Conservation (phyloP, 495 filamentous ascomycete genomes). For the Penicillium goetzii region DNA sequence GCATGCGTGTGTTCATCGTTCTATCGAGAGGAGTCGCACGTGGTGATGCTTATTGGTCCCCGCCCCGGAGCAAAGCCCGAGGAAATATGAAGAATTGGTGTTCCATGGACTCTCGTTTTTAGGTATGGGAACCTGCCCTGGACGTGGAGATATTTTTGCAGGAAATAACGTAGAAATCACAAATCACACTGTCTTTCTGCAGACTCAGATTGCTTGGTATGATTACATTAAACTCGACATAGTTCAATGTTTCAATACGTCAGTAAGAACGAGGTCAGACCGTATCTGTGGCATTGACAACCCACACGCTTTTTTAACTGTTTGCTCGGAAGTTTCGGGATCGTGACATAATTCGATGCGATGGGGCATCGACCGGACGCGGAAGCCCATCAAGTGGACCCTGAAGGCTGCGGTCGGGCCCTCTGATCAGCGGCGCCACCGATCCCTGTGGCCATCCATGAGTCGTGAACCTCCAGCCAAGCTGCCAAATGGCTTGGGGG, state of each 20-base stretch:
- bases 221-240: too few relatives aligned
- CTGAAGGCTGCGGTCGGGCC: not conserved
- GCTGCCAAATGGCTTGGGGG: not conserved
- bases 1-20: not conserved
- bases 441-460: not conserved
- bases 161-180: too few relatives aligned
- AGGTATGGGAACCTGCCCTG: not conserved
- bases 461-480: not conserved
- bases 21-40: not conserved
- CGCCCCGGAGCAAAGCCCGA: not conserved
- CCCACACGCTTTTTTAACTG: too few relatives aligned
- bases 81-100: not conserved
- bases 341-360: not conserved
- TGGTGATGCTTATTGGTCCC: not conserved
- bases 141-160: not conserved
- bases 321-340: not conserved
- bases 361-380: not conserved
- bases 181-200: too few relatives aligned
- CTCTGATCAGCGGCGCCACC: slow-evolving; percentile 4
- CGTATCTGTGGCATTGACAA: too few relatives aligned
- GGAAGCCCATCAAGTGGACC: not conserved
- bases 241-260: not conserved
- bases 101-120: not conserved
- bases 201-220: too few relatives aligned
- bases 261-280: not conserved